A percentile compares a stretch with the other conserved stretches of the same genome.
Conservation (phyloP, 2,329 filamentous ascomycete genomes). For the Penicillium sp. region DNA sequence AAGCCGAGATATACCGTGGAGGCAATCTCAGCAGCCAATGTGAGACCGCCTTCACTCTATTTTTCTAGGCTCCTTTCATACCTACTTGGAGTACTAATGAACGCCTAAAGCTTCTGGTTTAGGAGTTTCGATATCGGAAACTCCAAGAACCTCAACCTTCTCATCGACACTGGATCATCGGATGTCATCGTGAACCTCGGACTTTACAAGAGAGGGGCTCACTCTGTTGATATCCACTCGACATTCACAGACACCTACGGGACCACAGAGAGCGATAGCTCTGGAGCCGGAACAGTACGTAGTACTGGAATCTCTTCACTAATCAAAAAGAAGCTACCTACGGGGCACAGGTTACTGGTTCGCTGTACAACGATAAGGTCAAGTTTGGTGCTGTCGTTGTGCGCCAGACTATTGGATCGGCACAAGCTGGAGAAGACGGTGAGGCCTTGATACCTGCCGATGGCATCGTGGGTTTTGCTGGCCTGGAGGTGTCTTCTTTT, state of each 20-base stretch:
- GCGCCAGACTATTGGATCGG: conserved; percentile 7
- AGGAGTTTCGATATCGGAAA: conserved; percentile 6
- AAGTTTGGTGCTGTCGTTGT: conserved; percentile 6
- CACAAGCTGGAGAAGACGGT: neutral
- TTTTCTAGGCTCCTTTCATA: no score
- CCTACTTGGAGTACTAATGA: neutral
- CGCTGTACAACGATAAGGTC: conserved; percentile 11
- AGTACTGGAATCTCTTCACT: neutral
- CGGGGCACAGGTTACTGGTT: conserved; percentile 3
- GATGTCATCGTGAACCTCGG: conserved; percentile 8
- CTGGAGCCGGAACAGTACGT: conserved; percentile 5
- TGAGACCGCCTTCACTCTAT: neutral
- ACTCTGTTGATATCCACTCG: conserved; percentile 1
- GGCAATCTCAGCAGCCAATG: neutral
- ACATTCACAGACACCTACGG: conserved; percentile 6
- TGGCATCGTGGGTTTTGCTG: conserved; percentile 9
- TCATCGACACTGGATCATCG: conserved; percentile 6
- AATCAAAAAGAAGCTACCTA: neutral
- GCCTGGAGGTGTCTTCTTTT: conserved; percentile 3
- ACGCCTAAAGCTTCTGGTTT: conserved; percentile 4
- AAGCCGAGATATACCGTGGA: neutral
- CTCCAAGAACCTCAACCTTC: conserved; percentile 5
- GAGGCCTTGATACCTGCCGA: conserved; percentile 4
- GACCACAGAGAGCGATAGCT: conserved; percentile 10
- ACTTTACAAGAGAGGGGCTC: neutral